Evolutionary conservation across 73 alveolate genomes (phyloP).

Genomic region (Urostyla sp.): DNA sequence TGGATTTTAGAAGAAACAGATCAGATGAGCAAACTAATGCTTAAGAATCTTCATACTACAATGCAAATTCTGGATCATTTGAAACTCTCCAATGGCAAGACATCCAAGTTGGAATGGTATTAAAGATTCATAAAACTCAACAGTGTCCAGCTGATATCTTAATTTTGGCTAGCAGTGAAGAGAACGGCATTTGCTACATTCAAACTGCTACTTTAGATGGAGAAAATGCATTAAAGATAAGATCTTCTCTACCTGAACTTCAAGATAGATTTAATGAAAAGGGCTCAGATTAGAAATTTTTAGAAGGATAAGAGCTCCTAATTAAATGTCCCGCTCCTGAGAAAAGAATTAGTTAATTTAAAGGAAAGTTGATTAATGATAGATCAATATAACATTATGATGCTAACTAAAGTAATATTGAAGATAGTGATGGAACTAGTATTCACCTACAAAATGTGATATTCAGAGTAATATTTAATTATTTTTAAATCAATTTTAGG

Average conservation of each 20-base stretch:
- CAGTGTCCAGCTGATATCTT: constrained; percentile 22
- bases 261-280: background rate
- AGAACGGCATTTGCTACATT: background rate
- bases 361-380: background rate
- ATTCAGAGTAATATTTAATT: no score
- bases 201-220: constrained; percentile 39
- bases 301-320: background rate
- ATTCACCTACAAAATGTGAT: no score
- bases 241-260: background rate
- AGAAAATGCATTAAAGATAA: constrained; percentile 5
- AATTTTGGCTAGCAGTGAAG: constrained; percentile 1
- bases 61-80: background rate
- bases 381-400: background rate
- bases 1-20: constrained; percentile 13
- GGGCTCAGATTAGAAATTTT: background rate
- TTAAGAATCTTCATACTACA: background rate
- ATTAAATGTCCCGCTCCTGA: constrained; percentile 33
- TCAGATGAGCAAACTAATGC: constrained; percentile 17
- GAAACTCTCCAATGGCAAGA: background rate
- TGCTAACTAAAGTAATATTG: background rate
- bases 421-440: no score
- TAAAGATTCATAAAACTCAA: background rate
- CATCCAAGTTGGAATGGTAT: background rate
- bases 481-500: no score
- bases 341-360: constrained; percentile 5